Base-by-base conservation (phyloP, 2,329 filamentous ascomycete genomes). In the Monosporascus sp. region DNA sequence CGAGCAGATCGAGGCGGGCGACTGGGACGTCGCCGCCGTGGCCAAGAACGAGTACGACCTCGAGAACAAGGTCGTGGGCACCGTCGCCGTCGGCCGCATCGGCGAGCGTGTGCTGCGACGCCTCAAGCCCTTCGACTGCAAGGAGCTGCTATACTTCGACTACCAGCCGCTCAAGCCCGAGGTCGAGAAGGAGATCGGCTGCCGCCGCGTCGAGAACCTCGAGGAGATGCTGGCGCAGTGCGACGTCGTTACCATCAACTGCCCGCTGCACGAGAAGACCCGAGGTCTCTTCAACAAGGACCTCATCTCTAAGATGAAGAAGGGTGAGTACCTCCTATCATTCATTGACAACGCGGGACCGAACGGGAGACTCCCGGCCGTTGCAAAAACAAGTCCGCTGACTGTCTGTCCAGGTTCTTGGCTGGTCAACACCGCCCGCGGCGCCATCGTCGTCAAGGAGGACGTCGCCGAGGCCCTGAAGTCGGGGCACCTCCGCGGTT, bases 21-120 rank as follows among this genome's bases (percentile, higher is more conserved):
- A 96, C 57, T 99, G 94, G 94, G 82, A 99, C 70, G 94, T 99
- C 50, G 94, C 94, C 56, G 92, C 83, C 51, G 93, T 92, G 25
- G 94, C 94, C 71, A 97, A 97, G 88, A 92, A 96, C 78, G 93
- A 97, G 81, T 99, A 86, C 73, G 94, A 99, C 69, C 86, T 99
- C 53, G 94, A 97, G 83, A 81, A 82, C 81, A 99, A 99, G 85
- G 89, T 95, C 48, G 94, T 99, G 64, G 94, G 94, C 68, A 99
- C 94, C 70, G 94, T 99, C 54, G 94, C 89, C 68, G 92, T 97
- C 58, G 94, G 94, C 72, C 90, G 94, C 72, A 99, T 99, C 67
- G 94, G 94, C 68, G 92, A 97, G 85, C 92, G 94, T 76, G 94
- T 99, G 54, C 85, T 99, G 65, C 89, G 93, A 74, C 86, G 94